Percentiles rank a stretch among this genome's conserved stretches.
Conservation (phyloP, 1,284 basidiomycete species). For the Leccinum holopus region DNA sequence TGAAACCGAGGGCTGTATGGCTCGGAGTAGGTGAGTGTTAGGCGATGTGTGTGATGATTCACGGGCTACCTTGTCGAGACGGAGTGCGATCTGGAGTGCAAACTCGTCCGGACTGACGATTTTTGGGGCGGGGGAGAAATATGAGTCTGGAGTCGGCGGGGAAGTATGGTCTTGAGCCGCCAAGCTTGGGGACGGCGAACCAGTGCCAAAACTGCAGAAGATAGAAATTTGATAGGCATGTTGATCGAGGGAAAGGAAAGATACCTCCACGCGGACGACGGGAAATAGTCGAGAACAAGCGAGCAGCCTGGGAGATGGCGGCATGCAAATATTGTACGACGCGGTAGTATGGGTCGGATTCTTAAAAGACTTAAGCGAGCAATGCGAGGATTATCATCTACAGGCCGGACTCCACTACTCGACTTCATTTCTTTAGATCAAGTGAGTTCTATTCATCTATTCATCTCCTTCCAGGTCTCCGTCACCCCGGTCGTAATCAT, state of each 20-base stretch:
- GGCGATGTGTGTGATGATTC: not conserved
- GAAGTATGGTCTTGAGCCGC: slow-evolving; percentile 12
- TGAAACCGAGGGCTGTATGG: slow-evolving; percentile 1
- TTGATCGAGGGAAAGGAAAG: not conserved
- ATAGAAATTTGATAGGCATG: not conserved
- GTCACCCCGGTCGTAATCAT: no score
- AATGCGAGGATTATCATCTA: no score
- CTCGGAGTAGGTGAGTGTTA: not conserved
- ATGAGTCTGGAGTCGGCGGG: slow-evolving; percentile 25
- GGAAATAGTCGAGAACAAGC: slow-evolving; percentile 8
- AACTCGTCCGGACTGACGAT: slow-evolving; percentile 22
- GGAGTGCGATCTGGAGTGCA: slow-evolving; percentile 14
- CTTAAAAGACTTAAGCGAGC: no score
- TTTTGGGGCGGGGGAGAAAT: slow-evolving; percentile 8
- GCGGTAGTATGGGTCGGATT: no score
- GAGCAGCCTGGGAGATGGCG: not conserved
- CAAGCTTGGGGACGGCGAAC: slow-evolving; percentile 19
- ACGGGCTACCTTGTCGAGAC: slow-evolving; percentile 8
- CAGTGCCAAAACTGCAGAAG: slow-evolving; percentile 13
- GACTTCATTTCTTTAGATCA: no score
- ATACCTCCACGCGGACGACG: slow-evolving; percentile 26
- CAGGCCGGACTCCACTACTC: no score
- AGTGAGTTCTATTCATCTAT: no score
- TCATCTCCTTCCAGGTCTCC: no score
- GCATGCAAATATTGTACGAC: slow-evolving; percentile 5